Evolutionary conservation across 495 filamentous ascomycete genomes (phyloP), one percentile per base, ranked within the genome.

Genomic region (Penicillium robsamsonii): DNA sequence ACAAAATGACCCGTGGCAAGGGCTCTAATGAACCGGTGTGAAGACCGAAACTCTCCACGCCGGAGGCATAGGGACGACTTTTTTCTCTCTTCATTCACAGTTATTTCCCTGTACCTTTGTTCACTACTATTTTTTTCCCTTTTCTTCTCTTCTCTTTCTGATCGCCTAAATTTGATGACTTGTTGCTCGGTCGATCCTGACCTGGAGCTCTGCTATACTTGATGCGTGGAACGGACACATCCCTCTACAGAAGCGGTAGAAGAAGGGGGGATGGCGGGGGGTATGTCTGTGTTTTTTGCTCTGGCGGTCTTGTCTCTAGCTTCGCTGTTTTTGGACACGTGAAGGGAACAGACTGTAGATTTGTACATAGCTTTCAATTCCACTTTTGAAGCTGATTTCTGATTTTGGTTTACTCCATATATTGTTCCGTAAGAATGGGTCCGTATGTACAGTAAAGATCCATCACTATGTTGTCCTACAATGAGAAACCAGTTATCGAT

Each of bases 291-390:
- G 31, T 29, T 33, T 40, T 55, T 46, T 27, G n/a, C 29, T 29
- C 31, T 15, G 13, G 12, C 17, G 18, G 18, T 46, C 30, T 22
- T 17, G 12, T 57, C n/a, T 50, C 22, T 27, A 41, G 15, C 25
- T 46, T 53, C 9, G 17, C 50, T 29, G n/a, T 30, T 57, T 46
- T 56, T 38, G 11, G 44, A 42, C 8, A 12, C 20, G 24, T 22
- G 47, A 38, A 33, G 30, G 51, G 46, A 22, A 57, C 43, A 15
- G 47, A 18, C 8, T 58, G 50, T 51, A 53, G 55, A 58, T 57
- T 43, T 68, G 65, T 68, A 68, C 55, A 68, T 68, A 66, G 55
- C 56, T 61, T 57, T 60, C 53, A 68, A 63, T 59, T 52, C 57
- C 45, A 37, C 30, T 37, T 18, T 56, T 66, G 65, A 57, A 61